phyloP scores from a whole-genome alignment of 1,284 basidiomycete species.

The Ceratobasidium papillatum region DNA sequence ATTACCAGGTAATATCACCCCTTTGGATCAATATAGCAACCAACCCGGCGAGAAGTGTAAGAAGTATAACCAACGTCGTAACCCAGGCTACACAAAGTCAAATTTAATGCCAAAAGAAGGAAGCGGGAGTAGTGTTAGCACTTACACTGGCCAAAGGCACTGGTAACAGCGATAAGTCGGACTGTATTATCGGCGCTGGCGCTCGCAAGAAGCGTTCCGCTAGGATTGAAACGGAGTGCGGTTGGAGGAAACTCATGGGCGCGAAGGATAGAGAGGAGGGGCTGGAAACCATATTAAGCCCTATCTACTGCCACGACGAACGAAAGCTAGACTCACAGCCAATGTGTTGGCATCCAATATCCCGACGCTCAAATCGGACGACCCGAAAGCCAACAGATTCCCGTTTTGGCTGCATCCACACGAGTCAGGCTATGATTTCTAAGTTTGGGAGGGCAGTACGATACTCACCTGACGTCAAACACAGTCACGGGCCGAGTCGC shows the following conservation, averaged over 20 bases:
- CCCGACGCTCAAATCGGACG: conserved; percentile 87
- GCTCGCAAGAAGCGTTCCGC: conserved; percentile 83
- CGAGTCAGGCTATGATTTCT: not conserved
- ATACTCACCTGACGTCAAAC: conserved; percentile 82
- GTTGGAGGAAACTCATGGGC: conserved; percentile 97
- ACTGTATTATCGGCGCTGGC: conserved; percentile 93
- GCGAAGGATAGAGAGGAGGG: conserved; percentile 85
- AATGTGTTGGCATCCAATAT: conserved; percentile 84
- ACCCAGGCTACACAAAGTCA: conserved; percentile 52
- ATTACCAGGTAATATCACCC: conserved; percentile 27
- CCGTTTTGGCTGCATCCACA: conserved; percentile 72
- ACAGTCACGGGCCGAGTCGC: conserved; percentile 81
- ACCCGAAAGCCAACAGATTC: conserved; percentile 82
- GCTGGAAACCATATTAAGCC: conserved; percentile 60
- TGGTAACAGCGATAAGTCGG: conserved; percentile 81
- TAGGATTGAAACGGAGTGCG: conserved; percentile 85
- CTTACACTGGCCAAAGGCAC: conserved; percentile 51
- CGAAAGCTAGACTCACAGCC: conserved; percentile 62
- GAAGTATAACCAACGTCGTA: conserved; percentile 50
- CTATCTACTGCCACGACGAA: not conserved
- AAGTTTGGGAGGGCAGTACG: not conserved
- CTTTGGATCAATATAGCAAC: conserved; percentile 34
- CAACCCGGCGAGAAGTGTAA: conserved; percentile 39
- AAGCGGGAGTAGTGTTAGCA: conserved; percentile 28
- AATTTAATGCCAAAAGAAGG: not conserved